Percentiles rank a stretch among this genome's conserved stretches.
These are phyloP conservation scores for Microsporum ferrugineum DNA, from an alignment of 2,329 filamentous ascomycete genomes.

Conservation along the genomic window DNA sequence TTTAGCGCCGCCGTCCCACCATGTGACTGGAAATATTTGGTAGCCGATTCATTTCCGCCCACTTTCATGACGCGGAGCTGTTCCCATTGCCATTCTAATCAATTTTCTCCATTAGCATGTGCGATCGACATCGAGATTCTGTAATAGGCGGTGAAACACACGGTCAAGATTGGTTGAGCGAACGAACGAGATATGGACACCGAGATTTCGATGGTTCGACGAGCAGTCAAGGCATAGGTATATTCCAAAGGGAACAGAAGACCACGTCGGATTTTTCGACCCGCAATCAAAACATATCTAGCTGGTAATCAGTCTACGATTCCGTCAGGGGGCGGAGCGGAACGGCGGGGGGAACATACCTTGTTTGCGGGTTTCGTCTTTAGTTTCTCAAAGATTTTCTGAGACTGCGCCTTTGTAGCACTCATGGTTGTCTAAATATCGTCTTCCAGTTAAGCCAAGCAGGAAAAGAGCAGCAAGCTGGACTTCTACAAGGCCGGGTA, in stretches of 20 bases:
- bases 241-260: slow-evolving; percentile 90
- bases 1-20: slow-evolving; percentile 86
- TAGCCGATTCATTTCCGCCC: slow-evolving; percentile 93
- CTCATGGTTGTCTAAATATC: slow-evolving; percentile 35
- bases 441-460: background rate
- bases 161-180: slow-evolving; percentile 96
- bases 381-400: slow-evolving; percentile 95
- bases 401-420: slow-evolving; percentile 87
- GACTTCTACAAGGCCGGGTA: background rate
- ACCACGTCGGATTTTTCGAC: slow-evolving; percentile 97
- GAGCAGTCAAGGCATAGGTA: slow-evolving; percentile 98
- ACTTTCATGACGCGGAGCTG: slow-evolving; percentile 97
- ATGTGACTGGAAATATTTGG: slow-evolving; percentile 95
- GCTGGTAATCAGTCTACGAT: background rate
- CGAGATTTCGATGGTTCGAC: slow-evolving; percentile 90
- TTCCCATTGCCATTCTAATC: slow-evolving; percentile 91
- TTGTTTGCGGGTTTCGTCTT: slow-evolving; percentile 93
- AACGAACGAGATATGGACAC: slow-evolving; percentile 98
- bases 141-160: slow-evolving; percentile 42
- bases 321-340: slow-evolving; percentile 9
- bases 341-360: slow-evolving; percentile 40
- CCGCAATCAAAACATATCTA: slow-evolving; percentile 97
- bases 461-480: background rate
- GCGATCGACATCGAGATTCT: background rate
- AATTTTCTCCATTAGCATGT: slow-evolving; percentile 16